Percentiles rank a stretch among this genome's conserved stretches.
Conservation (phyloP, 2,329 filamentous ascomycete species). For the Aureobasidium sp. region DNA sequence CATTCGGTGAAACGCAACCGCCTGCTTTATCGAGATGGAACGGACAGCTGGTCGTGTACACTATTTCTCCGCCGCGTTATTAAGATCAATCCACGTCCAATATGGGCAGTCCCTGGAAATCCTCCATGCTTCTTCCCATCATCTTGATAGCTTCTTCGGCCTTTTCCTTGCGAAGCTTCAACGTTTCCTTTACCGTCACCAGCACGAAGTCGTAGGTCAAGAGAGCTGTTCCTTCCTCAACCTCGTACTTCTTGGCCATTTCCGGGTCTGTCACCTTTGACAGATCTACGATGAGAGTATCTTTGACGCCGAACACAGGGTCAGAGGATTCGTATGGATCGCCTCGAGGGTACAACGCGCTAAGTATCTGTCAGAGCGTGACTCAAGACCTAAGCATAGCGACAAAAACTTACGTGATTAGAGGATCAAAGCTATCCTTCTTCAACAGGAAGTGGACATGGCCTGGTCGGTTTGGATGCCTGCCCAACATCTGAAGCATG, state of each 20-base stretch:
- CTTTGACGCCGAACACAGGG: slow-evolving; percentile 74
- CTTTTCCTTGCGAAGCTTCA: slow-evolving; percentile 51
- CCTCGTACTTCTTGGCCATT: slow-evolving; percentile 48
- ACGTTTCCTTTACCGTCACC: slow-evolving; percentile 57
- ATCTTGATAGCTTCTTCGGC: slow-evolving; percentile 56
- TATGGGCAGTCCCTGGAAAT: slow-evolving; percentile 64
- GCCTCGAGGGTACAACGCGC: slow-evolving; percentile 62
- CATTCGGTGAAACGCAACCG: neutral
- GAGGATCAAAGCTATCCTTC: slow-evolving; percentile 18
- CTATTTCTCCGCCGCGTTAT: neutral
- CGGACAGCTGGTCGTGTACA: neutral
- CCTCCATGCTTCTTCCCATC: slow-evolving; percentile 56
- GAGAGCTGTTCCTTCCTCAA: slow-evolving; percentile 48
- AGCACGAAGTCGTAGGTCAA: slow-evolving; percentile 61
- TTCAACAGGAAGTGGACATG: slow-evolving; percentile 23
- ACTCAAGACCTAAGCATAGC: neutral
- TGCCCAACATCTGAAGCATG: slow-evolving; percentile 18
- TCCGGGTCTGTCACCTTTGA: slow-evolving; percentile 40
- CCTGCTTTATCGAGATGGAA: neutral
- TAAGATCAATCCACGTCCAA: slow-evolving; percentile 48
- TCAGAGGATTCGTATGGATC: slow-evolving; percentile 73
- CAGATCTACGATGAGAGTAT: slow-evolving; percentile 59
- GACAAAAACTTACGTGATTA: slow-evolving; percentile 19
- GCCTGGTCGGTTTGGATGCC: slow-evolving; percentile 21
- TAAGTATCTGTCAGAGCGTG: slow-evolving; percentile 24